These are phyloP conservation scores for Anaeramoeba flamelloides DNA, from an alignment of 78 protist genomes.

Conservation along the genomic window DNA sequence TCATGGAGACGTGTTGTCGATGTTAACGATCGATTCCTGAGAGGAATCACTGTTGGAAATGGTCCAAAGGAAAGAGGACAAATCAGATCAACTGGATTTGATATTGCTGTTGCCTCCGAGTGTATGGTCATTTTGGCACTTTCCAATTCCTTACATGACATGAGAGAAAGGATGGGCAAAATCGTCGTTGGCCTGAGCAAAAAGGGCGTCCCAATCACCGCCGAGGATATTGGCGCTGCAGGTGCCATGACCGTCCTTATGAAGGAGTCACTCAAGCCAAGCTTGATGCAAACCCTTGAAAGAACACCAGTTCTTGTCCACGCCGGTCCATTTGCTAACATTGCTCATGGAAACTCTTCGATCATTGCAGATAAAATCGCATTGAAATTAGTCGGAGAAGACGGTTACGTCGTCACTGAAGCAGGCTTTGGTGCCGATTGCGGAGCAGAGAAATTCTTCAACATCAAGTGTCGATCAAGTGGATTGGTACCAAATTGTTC, in stretches of 20 bases:
- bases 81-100: slow-evolving; percentile 54
- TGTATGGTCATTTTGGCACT: slow-evolving; percentile 71
- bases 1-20: slow-evolving; percentile 85
- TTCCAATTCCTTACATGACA: background rate
- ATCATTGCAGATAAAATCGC: too few relatives aligned
- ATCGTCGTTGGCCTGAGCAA: background rate
- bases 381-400: slow-evolving; percentile 69
- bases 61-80: slow-evolving; percentile 53
- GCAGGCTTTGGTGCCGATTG: background rate
- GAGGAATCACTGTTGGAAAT: slow-evolving; percentile 75
- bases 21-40: slow-evolving; percentile 79
- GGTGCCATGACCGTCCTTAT: background rate
- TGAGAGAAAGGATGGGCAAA: background rate
- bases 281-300: background rate
- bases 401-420: slow-evolving; percentile 33
- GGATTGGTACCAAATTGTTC: background rate
- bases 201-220: background rate
- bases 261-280: background rate
- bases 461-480: background rate
- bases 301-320: background rate
- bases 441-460: background rate
- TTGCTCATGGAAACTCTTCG: background rate
- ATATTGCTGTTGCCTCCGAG: slow-evolving; percentile 86
- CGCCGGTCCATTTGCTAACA: background rate
- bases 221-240: background rate